Base-by-base conservation (phyloP, 1,284 basidiomycete genomes). In the Coriolopsis trogii region DNA sequence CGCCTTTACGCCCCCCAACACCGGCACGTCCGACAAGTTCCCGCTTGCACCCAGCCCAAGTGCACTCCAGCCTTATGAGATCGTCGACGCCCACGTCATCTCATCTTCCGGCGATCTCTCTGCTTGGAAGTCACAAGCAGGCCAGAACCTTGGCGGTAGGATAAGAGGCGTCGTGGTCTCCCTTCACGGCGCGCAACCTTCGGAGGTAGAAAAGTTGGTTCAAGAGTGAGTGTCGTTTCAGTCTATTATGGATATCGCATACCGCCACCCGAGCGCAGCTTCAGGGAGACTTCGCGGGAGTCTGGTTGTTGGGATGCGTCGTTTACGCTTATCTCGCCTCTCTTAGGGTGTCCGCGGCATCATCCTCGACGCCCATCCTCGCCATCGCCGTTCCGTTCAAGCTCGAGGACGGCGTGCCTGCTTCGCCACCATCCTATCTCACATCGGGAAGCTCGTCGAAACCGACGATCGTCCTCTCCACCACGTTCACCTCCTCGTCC, bases 21-120 rank as follows among this genome's bases (percentile, higher is more conserved):
- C 83, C 3, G 82, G 82, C 50, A 79, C 82, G 0, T 78, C 78
- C 24, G 88, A 89, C 44, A 72, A 72, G 3, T 90, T 89, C 64
- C 85, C 82, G 5, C 58, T 87, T 2, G 78, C 84, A 6, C 80
- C 84, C n/a, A 87, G 84, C 53, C 87, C 89, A 3, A 84, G 76
- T 59, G 75, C 80, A 12, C 73, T 88, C 44, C 77, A 82, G 58
- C 89, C 89, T 0, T 70, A 73, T 18, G 69, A 69, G n/a, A 73
- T 91, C 53, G 71, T 88, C 58, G 90, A 92, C 65, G 80, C 85
- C 10, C 79, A 85, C 67, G 76, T 89, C 51, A 67, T 78, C 41
- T 63, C 76, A 18, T 61, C 69, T 10, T 70, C 72, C 49, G 70
- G 67, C 9, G 73, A 77, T 49, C 60, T 77, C 23, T 64, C 67